Conservation (phyloP, 805 yeast genomes). For the Candida jianshihensis region DNA sequence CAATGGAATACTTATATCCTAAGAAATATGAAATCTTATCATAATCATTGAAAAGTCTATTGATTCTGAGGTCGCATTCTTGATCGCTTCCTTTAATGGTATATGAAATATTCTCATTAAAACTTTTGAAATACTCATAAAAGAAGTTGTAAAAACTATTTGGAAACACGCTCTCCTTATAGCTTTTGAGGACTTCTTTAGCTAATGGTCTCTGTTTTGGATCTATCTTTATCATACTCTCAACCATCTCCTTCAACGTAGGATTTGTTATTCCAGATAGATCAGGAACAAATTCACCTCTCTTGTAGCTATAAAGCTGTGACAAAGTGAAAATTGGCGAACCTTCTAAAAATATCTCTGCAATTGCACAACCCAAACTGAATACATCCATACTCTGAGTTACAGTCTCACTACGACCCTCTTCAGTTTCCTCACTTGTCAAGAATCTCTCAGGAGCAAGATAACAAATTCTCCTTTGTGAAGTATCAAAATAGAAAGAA, state of each 20-base stretch:
- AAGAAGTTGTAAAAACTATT: conserved; percentile 59
- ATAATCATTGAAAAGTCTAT: conserved; percentile 52
- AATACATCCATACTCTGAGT: conserved; percentile 74
- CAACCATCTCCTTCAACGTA: conserved; percentile 46
- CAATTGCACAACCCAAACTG: conserved; percentile 80
- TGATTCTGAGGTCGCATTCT: conserved; percentile 51
- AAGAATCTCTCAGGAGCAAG: conserved; percentile 88
- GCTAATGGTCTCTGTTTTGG: conserved; percentile 58
- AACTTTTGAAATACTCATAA: conserved; percentile 54
- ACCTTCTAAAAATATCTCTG: conserved; percentile 84
- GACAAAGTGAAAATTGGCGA: conserved; percentile 80
- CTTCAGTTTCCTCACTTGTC: conserved; percentile 17
- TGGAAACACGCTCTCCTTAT: conserved; percentile 52
- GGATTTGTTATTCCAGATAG: conserved; percentile 47
- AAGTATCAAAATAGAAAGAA: conserved; percentile 87
- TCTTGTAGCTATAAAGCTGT: conserved; percentile 76
- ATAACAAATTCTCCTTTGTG: conserved; percentile 81
- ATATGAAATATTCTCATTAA: conserved; percentile 21
- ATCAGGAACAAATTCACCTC: conserved; percentile 60
- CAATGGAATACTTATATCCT: conserved; percentile 26
- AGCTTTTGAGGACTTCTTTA: conserved; percentile 42
- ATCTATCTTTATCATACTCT: conserved; percentile 55
- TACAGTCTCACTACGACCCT: conserved; percentile 22
- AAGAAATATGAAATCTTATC: conserved; percentile 38
- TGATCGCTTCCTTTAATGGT: conserved; percentile 24